Conservation (phyloP, 2,329 filamentous ascomycete genomes). For the Biscogniauxia sp. region DNA sequence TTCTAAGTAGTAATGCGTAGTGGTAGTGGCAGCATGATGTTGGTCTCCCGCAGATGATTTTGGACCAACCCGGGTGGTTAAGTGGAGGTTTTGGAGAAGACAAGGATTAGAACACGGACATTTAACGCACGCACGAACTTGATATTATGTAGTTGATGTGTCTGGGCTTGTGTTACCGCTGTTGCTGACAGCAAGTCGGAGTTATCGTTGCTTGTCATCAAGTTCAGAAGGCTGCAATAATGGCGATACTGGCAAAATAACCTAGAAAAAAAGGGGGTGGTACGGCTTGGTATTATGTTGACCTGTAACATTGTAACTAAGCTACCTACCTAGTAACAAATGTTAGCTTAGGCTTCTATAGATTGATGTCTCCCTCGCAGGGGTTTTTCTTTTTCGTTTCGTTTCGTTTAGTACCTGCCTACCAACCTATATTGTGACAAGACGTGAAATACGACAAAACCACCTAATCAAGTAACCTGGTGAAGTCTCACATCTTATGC, state of each 20-base stretch:
- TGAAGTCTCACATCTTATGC: neutral
- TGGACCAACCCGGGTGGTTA: constrained; percentile 1
- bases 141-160: neutral
- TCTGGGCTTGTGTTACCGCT: neutral
- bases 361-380: too few species aligned
- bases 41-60: constrained; percentile 11
- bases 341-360: too few species aligned
- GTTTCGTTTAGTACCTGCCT: too few species aligned
- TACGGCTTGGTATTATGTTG: too few species aligned
- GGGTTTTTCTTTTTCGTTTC: too few species aligned
- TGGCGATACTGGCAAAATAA: neutral
- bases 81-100: neutral
- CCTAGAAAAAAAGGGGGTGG: too few species aligned
- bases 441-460: too few species aligned
- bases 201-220: neutral
- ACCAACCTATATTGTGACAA: too few species aligned
- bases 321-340: too few species aligned
- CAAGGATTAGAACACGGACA: neutral
- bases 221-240: neutral
- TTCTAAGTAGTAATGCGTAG: constrained; percentile 1
- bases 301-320: too few species aligned
- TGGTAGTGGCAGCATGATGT: constrained; percentile 4
- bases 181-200: neutral
- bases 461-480: too few species aligned
- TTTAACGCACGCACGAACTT: neutral